Evolutionary conservation across 371 early-diverging fungal genomes (phyloP).

Genomic region (Saksenaea vasiformis): DNA sequence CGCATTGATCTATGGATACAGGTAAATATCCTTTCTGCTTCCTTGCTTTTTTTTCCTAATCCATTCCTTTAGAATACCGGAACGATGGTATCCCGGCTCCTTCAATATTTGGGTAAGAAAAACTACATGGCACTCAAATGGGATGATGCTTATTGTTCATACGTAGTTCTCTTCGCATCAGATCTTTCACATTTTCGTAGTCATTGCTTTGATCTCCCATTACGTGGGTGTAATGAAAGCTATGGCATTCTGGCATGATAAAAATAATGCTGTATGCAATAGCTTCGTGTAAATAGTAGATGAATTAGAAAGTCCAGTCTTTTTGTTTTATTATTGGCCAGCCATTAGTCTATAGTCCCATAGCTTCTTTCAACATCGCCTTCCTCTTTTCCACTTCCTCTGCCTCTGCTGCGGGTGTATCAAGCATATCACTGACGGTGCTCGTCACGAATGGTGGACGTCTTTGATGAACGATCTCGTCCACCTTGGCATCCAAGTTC

Average conservation of each 20-base stretch:
- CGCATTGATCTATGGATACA: constrained; percentile 79
- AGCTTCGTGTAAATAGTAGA: constrained; percentile 8
- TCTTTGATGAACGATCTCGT: constrained; percentile 26
- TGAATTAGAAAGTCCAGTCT: background rate
- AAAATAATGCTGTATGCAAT: constrained; percentile 16
- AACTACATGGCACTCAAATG: background rate
- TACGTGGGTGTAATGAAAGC: constrained; percentile 79
- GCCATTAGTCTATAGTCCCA: constrained; percentile 33
- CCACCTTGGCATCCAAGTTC: constrained; percentile 44
- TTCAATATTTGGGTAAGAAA: constrained; percentile 62
- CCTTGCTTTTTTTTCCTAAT: background rate
- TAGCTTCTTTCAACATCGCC: constrained; percentile 37
- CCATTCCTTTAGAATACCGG: constrained; percentile 47
- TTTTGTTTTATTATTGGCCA: constrained; percentile 5
- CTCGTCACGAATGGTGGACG: constrained; percentile 18
- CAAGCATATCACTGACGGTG: constrained; percentile 35
- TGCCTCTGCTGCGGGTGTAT: constrained; percentile 20
- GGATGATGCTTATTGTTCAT: background rate
- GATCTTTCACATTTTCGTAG: constrained; percentile 87
- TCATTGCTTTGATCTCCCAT: constrained; percentile 78
- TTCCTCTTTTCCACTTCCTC: constrained; percentile 46
- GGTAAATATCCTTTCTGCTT: constrained; percentile 23
- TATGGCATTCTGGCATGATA: constrained; percentile 55
- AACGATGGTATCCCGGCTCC: constrained; percentile 61
- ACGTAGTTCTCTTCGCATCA: constrained; percentile 81